Conservation (phyloP, 345 rosid genomes). For the Brassica napus region Da-Ae NC_063435.1:22680501-22681000, state of each 20-base stretch:
- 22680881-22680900: constrained; percentile 16
- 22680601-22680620: neutral
- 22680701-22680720: constrained; percentile 3
- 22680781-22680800: neutral
- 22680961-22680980: neutral
- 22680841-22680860: neutral
- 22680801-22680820: too few species aligned
- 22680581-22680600: neutral
- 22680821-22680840: constrained; percentile 7
- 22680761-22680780: neutral
- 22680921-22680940: constrained; percentile 24
- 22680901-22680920: neutral
- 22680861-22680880: constrained; percentile 17
- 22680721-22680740: constrained; percentile 8
- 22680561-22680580: neutral
- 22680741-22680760: constrained; percentile 20
- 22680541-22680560: constrained; percentile 17
- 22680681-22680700: constrained; percentile 7
- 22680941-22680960: neutral
- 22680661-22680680: neutral
- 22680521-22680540: constrained; percentile 25
- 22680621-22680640: constrained; percentile 32
- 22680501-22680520: constrained; percentile 35
- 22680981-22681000: neutral
- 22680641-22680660: constrained; percentile 5